Percentiles rank a stretch among this genome's conserved stretches.
phyloP scores from a whole-genome alignment of 257 asterid genomes.

The Scutellaria barbata region DNA sequence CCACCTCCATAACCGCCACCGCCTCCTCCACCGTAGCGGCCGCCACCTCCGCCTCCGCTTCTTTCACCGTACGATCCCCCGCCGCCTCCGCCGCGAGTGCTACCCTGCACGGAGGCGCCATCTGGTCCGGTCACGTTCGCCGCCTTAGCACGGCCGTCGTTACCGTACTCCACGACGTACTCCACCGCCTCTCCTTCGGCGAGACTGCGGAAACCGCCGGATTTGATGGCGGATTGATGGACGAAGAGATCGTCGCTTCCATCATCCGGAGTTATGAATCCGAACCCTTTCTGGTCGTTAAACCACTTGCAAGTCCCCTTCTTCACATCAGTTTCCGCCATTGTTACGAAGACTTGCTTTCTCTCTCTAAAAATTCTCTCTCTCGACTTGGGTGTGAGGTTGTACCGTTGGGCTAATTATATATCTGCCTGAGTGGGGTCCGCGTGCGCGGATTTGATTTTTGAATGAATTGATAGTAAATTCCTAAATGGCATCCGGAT shows the following conservation, averaged over 20 bases:
- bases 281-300: slow-evolving; percentile 78
- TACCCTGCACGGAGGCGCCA: slow-evolving; percentile 60
- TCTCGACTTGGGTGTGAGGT: background rate
- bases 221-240: slow-evolving; percentile 75
- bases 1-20: slow-evolving; percentile 34
- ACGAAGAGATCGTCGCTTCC: slow-evolving; percentile 88
- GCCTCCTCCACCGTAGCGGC: slow-evolving; percentile 37
- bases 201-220: slow-evolving; percentile 70
- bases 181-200: slow-evolving; percentile 78
- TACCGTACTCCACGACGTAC: slow-evolving; percentile 54
- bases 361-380: slow-evolving; percentile 16
- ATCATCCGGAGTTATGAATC: slow-evolving; percentile 84
- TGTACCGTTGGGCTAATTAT: too few relatives aligned
- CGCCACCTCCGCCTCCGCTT: slow-evolving; percentile 40
- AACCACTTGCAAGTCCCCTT: slow-evolving; percentile 87
- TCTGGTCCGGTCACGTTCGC: slow-evolving; percentile 64
- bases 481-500: too few relatives aligned
- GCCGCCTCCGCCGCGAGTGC: slow-evolving; percentile 50
- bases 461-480: too few relatives aligned
- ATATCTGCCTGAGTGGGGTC: too few relatives aligned
- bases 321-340: slow-evolving; percentile 50
- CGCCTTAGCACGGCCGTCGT: slow-evolving; percentile 65
- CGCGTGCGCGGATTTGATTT: too few relatives aligned
- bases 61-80: slow-evolving; percentile 43
- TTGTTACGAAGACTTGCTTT: slow-evolving; percentile 46